Evolutionary conservation across 768 basidiomycete species (phyloP).

Genomic region (Paxillus involutus): DNA sequence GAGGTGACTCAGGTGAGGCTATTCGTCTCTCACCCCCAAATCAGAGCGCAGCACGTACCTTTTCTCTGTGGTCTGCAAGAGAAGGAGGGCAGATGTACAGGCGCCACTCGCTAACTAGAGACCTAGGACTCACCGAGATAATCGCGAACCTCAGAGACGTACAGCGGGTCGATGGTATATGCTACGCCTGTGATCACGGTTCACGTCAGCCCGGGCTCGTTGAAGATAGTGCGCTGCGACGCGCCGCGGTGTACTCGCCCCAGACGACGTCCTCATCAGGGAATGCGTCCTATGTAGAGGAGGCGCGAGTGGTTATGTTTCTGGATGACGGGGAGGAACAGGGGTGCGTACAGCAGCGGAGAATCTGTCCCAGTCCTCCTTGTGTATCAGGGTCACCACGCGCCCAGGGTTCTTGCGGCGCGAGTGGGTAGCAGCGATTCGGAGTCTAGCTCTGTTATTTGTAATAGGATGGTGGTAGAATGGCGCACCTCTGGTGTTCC

Average conservation of each 20-base stretch:
- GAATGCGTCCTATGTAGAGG: conserved; percentile 26
- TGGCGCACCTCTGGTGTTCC: conserved; percentile 74
- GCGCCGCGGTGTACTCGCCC: conserved; percentile 47
- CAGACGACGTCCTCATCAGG: conserved; percentile 45
- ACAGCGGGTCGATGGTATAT: conserved; percentile 80
- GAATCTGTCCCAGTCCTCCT: conserved; percentile 83
- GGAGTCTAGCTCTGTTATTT: neutral
- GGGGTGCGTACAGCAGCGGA: conserved; percentile 55
- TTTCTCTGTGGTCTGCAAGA: conserved; percentile 75
- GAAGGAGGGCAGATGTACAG: neutral
- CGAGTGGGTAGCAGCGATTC: too few species aligned
- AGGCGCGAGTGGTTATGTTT: neutral
- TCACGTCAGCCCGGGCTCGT: neutral
- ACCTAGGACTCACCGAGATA: conserved; percentile 63
- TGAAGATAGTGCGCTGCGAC: too few species aligned
- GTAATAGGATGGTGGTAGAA: conserved; percentile 1
- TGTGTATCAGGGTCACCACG: conserved; percentile 87
- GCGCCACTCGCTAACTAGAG: too few species aligned
- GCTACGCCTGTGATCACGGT: conserved; percentile 57
- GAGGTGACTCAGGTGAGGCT: too few species aligned
- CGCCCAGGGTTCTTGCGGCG: conserved; percentile 73
- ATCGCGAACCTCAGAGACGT: conserved; percentile 73
- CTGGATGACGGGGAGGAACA: conserved; percentile 13
- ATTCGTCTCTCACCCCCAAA: neutral
- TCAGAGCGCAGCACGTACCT: conserved; percentile 42